A percentile compares a stretch with the other conserved stretches of the same genome.
These are phyloP conservation scores for Cercospora citrullina DNA, from an alignment of 2,329 filamentous ascomycete species.

Conservation along the genomic window DNA sequence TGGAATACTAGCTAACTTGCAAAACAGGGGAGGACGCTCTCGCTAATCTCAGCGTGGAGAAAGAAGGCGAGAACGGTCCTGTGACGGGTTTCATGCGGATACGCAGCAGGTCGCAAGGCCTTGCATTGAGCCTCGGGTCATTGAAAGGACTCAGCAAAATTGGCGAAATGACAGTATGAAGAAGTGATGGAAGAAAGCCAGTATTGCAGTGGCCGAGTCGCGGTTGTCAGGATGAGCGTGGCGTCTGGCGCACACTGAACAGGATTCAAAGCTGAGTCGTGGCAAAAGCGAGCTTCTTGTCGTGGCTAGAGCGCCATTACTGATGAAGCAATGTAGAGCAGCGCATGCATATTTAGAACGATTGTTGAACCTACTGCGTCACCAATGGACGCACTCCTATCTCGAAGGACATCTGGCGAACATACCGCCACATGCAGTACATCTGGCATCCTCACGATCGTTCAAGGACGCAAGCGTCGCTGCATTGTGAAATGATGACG, in stretches of 20 bases:
- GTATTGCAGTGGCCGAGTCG: neutral
- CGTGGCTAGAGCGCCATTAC: neutral
- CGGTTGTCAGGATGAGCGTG: constrained; percentile 4
- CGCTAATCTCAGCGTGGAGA: constrained; percentile 96
- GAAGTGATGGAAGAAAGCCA: neutral
- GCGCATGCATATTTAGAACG: neutral
- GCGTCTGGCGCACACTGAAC: constrained; percentile 4
- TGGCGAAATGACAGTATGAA: constrained; percentile 34
- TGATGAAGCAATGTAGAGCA: neutral
- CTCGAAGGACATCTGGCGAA: neutral
- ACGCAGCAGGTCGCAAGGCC: constrained; percentile 91
- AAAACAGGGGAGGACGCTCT: constrained; percentile 88
- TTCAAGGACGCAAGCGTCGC: neutral
- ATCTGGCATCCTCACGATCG: neutral
- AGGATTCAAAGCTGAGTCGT: constrained; percentile 1
- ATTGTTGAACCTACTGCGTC: neutral
- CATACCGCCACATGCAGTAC: neutral
- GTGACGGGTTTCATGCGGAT: constrained; percentile 98
- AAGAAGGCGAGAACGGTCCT: constrained; percentile 90
- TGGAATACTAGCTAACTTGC: constrained; percentile 21
- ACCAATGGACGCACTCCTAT: neutral
- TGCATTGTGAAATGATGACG: neutral
- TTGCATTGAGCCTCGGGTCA: constrained; percentile 89
- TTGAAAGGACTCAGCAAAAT: constrained; percentile 89
- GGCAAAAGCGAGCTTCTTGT: neutral